Evolutionary conservation across 2,329 filamentous ascomycete species (phyloP).

Genomic region (Phaeosphaeriaceae sp.): DNA sequence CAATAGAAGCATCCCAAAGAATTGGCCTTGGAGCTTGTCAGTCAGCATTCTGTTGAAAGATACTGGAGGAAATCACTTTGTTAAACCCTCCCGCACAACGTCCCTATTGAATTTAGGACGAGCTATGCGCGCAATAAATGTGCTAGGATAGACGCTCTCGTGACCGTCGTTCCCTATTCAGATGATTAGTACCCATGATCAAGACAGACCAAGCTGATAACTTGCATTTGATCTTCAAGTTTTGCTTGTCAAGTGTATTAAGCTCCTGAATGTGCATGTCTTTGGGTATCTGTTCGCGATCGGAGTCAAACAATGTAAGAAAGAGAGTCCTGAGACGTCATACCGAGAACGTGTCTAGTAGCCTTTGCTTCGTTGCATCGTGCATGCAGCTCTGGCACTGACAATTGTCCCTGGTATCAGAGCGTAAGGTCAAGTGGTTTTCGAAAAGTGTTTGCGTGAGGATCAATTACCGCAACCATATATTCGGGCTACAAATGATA

Average conservation of each 20-base stretch:
- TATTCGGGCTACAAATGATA: background rate
- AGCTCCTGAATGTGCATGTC: constrained; percentile 32
- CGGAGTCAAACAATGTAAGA: background rate
- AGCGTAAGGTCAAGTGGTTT: background rate
- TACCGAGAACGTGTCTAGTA: constrained; percentile 72
- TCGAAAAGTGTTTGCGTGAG: background rate
- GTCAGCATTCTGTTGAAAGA: constrained; percentile 11
- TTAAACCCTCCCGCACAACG: constrained; percentile 34
- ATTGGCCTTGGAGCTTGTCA: constrained; percentile 38
- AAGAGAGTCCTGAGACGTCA: constrained; percentile 7
- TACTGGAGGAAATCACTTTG: constrained; percentile 19
- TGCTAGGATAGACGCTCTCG: constrained; percentile 69
- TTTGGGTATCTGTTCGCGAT: constrained; percentile 30
- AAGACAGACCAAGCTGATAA: background rate
- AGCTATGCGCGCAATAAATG: constrained; percentile 60
- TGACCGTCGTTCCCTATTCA: constrained; percentile 66
- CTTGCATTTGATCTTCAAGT: constrained; percentile 35
- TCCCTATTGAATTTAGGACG: constrained; percentile 50
- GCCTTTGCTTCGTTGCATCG: constrained; percentile 72
- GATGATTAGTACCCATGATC: background rate
- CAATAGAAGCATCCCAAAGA: constrained; percentile 46
- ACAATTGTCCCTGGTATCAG: constrained; percentile 68
- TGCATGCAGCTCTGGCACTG: constrained; percentile 72
- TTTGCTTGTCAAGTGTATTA: constrained; percentile 9
- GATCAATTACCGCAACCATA: constrained; percentile 5